A percentile compares a stretch with the other conserved stretches of the same genome.
These are phyloP conservation scores for Globisporangium cederbergense DNA, from an alignment of 352 stramenopile species.

Conservation along the genomic window DNA sequence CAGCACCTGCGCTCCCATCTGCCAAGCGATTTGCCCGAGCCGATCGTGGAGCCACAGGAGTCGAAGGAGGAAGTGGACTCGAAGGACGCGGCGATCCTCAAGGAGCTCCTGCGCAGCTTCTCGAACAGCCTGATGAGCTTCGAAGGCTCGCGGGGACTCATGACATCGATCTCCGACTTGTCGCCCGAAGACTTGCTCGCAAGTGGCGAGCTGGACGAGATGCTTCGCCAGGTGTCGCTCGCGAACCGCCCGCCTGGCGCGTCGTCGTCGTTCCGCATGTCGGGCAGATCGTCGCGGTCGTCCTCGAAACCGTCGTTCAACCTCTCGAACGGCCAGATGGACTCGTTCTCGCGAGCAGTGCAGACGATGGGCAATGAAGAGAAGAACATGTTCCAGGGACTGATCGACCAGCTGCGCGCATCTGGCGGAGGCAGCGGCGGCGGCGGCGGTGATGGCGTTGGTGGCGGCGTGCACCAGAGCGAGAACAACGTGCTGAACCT, in stretches of 20 bases:
- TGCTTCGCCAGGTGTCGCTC: slow-evolving; percentile 69
- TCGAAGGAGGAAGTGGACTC: slow-evolving; percentile 51
- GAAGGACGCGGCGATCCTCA: slow-evolving; percentile 66
- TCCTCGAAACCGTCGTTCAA: slow-evolving; percentile 17
- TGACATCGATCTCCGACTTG: slow-evolving; percentile 68
- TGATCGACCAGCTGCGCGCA: slow-evolving; percentile 44
- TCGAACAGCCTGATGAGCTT: slow-evolving; percentile 74
- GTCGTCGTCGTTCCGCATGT: slow-evolving; percentile 40
- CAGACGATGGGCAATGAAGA: slow-evolving; percentile 56
- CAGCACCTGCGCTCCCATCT: slow-evolving; percentile 16
- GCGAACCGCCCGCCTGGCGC: slow-evolving; percentile 33
- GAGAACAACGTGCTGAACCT: slow-evolving; percentile 30
- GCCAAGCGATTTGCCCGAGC: slow-evolving; percentile 44
- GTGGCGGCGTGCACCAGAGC: slow-evolving; percentile 13
- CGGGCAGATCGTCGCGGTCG: slow-evolving; percentile 41
- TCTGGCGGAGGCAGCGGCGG: slow-evolving; percentile 16
- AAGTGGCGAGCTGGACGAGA: slow-evolving; percentile 78
- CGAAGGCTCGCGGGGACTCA: slow-evolving; percentile 29
- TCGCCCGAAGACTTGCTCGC: slow-evolving; percentile 72
- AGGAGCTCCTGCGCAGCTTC: slow-evolving; percentile 62
- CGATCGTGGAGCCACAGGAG: slow-evolving; percentile 63
- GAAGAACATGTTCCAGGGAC: slow-evolving; percentile 59
- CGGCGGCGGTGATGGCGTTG: slow-evolving; percentile 16
- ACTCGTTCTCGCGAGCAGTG: slow-evolving; percentile 52
- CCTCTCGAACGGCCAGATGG: slow-evolving; percentile 18